Percentiles rank a stretch among this genome's conserved stretches.
These are phyloP conservation scores for Casuarina glauca DNA, from an alignment of 306 rosid species.

Conservation along the genomic window DNA sequence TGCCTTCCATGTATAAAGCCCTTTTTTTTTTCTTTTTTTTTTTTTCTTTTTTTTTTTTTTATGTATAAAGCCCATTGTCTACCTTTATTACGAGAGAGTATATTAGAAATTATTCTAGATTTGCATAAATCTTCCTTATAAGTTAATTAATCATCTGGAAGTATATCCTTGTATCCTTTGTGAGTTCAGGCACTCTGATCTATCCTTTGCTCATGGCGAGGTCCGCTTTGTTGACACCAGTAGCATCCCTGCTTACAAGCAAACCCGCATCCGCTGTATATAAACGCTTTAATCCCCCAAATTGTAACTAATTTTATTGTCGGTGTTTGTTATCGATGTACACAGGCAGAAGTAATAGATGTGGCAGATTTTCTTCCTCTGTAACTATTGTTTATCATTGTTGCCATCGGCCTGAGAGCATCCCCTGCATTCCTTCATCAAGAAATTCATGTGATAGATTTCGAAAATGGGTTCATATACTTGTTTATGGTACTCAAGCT, in stretches of 20 bases:
- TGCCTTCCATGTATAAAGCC: too few relatives aligned
- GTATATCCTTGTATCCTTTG: too few relatives aligned
- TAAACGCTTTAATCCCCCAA: constrained; percentile 79
- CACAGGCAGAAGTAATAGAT: not conserved
- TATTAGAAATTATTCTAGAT: too few relatives aligned
- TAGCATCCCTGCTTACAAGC: constrained; percentile 83
- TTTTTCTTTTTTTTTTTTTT: too few relatives aligned
- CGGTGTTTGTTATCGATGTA: not conserved
- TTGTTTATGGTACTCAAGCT: too few relatives aligned
- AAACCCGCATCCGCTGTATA: constrained; percentile 84
- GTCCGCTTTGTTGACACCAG: constrained; percentile 75
- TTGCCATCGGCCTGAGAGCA: not conserved
- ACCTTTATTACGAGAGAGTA: too few relatives aligned
- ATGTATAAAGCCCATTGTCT: too few relatives aligned
- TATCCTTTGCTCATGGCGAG: constrained; percentile 86
- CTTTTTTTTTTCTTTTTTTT: too few relatives aligned
- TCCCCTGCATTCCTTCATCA: not conserved
- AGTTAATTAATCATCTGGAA: too few relatives aligned
- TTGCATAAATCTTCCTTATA: too few relatives aligned
- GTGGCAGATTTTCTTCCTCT: constrained; percentile 2
- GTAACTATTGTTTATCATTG: not conserved
- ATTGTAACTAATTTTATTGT: constrained; percentile 47
- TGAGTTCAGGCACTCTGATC: constrained; percentile 76
- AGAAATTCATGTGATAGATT: not conserved
- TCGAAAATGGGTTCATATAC: too few relatives aligned